Evolutionary conservation across 2,329 filamentous ascomycete genomes (phyloP).

Genomic region (Ophiocordyceps unilateralis): DNA sequence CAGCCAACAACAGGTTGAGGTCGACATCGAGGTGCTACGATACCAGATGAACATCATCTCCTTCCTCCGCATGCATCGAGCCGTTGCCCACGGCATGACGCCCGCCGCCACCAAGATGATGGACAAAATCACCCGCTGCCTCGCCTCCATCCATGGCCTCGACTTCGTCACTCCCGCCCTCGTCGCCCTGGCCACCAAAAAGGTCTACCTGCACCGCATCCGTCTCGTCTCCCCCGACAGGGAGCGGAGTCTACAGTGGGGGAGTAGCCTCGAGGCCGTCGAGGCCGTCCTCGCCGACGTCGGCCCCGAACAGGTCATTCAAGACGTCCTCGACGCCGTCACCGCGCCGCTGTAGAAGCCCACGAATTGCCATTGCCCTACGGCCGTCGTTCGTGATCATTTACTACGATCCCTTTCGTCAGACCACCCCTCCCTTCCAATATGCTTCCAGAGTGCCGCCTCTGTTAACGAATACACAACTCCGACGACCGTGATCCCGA

Average conservation of each 20-base stretch:
- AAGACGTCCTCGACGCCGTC: constrained; percentile 43
- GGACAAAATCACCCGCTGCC: constrained; percentile 46
- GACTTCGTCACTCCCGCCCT: constrained; percentile 73
- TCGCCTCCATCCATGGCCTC: constrained; percentile 68
- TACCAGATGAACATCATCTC: constrained; percentile 80
- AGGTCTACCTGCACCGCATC: constrained; percentile 78
- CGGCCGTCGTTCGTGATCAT: background rate
- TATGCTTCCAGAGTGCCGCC: background rate
- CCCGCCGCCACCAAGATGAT: constrained; percentile 68
- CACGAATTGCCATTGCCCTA: background rate
- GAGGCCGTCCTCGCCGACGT: constrained; percentile 45
- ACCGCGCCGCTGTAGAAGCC: constrained; percentile 25
- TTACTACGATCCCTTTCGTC: background rate
- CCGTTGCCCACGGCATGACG: constrained; percentile 61
- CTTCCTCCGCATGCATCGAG: constrained; percentile 76
- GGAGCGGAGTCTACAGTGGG: constrained; percentile 87
- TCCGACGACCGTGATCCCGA: background rate
- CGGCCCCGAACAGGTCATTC: constrained; percentile 44
- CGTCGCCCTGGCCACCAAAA: constrained; percentile 64
- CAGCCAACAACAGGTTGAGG: constrained; percentile 35
- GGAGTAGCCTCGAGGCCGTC: constrained; percentile 59
- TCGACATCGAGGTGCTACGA: constrained; percentile 61
- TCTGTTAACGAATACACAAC: background rate
- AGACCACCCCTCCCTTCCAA: background rate
- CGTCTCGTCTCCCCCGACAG: constrained; percentile 48